Evolutionary conservation across 2,329 filamentous ascomycete genomes (phyloP).

Genomic region (Fusarium zealandicum): DNA sequence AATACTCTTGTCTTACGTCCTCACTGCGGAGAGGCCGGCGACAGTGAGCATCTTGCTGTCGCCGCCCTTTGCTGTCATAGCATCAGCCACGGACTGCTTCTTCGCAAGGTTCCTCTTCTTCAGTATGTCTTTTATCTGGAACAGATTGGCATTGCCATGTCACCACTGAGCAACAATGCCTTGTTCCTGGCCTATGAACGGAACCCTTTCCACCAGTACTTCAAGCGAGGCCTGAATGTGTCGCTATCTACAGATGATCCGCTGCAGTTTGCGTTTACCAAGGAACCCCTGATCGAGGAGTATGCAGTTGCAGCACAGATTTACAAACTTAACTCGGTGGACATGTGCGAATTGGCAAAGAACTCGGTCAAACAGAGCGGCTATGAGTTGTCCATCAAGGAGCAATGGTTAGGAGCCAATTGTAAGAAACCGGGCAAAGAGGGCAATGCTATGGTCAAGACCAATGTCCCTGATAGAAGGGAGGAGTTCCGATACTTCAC

Average conservation of each 20-base stretch:
- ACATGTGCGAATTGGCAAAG: constrained; percentile 98
- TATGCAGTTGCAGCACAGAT: constrained; percentile 98
- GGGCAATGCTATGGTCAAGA: constrained; percentile 94
- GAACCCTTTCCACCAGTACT: constrained; percentile 96
- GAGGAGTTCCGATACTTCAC: constrained; percentile 92
- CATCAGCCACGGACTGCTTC: constrained; percentile 91
- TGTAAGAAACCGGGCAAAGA: constrained; percentile 79
- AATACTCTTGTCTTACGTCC: constrained; percentile 94
- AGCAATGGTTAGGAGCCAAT: constrained; percentile 85
- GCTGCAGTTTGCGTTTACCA: constrained; percentile 97
- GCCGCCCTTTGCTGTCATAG: constrained; percentile 93
- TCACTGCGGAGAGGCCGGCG: constrained; percentile 95
- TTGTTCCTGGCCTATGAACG: constrained; percentile 95
- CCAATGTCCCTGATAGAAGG: constrained; percentile 92
- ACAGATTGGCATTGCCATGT: constrained; percentile 99
- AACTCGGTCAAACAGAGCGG: constrained; percentile 95
- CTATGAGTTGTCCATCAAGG: constrained; percentile 87
- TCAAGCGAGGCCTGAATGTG: constrained; percentile 92
- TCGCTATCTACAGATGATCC: constrained; percentile 97
- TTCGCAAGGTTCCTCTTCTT: constrained; percentile 91
- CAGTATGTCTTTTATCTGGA: constrained; percentile 99
- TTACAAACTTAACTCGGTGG: constrained; percentile 94
- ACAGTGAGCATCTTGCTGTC: constrained; percentile 93
- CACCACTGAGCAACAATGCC: constrained; percentile 97
- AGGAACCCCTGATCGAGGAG: constrained; percentile 96